Evolutionary conservation across 306 rosid species (phyloP).

Genomic region (Ammopiptanthus mongolicus): DNA sequence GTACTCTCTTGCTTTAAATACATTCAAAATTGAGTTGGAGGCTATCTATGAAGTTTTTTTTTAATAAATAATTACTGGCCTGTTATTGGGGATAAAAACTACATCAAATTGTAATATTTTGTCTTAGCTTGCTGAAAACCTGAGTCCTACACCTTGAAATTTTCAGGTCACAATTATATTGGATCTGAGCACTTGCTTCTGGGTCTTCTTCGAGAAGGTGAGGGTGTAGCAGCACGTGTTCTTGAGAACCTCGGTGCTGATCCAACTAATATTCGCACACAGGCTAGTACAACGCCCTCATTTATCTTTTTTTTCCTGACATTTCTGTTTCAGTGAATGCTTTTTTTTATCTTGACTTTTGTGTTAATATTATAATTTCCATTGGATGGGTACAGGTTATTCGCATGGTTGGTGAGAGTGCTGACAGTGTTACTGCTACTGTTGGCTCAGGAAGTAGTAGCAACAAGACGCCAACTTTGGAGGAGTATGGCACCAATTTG

Average conservation of each 20-base stretch:
- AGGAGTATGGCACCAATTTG: slow-evolving; percentile 94
- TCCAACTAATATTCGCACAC: slow-evolving; percentile 91
- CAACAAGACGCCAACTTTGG: slow-evolving; percentile 95
- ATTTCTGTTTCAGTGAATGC: neutral
- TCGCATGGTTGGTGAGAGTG: slow-evolving; percentile 99
- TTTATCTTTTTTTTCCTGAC: neutral
- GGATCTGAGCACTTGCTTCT: slow-evolving; percentile 98
- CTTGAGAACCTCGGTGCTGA: slow-evolving; percentile 96
- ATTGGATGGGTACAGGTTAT: slow-evolving; percentile 59
- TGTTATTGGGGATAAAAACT: neutral
- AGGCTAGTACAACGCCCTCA: slow-evolving; percentile 47
- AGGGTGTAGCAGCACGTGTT: slow-evolving; percentile 99
- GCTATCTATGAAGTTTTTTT: neutral
- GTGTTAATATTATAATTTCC: neutral
- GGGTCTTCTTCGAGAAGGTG: slow-evolving; percentile 97
- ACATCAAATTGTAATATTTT: neutral
- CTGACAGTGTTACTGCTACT: slow-evolving; percentile 85
- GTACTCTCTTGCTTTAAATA: neutral
- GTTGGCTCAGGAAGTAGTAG: slow-evolving; percentile 86
- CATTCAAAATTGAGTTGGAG: neutral
- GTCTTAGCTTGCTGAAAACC: neutral
- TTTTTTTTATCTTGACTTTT: neutral
- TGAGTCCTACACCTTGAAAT: slow-evolving; percentile 9
- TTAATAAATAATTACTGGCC: neutral
- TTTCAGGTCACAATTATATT: slow-evolving; percentile 88